phyloP scores from a whole-genome alignment of 2,329 filamentous ascomycete species.

The Whalleya microplaca region DNA sequence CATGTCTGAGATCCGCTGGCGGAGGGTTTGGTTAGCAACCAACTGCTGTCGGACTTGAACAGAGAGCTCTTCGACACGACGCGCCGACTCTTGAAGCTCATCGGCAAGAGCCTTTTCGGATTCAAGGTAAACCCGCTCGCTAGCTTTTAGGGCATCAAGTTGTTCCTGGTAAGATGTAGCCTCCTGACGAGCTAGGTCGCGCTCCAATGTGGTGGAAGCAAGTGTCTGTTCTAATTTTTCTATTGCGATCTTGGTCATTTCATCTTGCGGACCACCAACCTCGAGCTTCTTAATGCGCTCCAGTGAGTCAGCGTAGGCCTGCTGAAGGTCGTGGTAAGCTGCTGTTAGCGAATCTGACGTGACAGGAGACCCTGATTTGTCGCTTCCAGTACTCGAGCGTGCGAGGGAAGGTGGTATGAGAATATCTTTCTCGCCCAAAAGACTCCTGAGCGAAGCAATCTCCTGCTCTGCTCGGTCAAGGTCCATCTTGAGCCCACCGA shows the following conservation, averaged over 20 bases:
- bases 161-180: conserved; percentile 64
- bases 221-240: conserved; percentile 70
- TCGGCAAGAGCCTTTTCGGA: conserved; percentile 68
- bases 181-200: conserved; percentile 72
- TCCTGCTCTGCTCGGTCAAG: conserved; percentile 94
- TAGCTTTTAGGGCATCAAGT: conserved; percentile 59
- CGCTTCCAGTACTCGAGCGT: conserved; percentile 45
- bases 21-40: conserved; percentile 74
- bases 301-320: conserved; percentile 69
- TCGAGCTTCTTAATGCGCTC: conserved; percentile 70
- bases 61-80: conserved; percentile 78
- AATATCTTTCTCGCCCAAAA: conserved; percentile 84
- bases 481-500: conserved; percentile 91
- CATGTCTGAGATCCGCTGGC: conserved; percentile 75
- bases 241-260: conserved; percentile 65
- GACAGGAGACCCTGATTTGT: conserved; percentile 51
- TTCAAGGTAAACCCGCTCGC: conserved; percentile 59
- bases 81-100: conserved; percentile 74
- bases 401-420: conserved; percentile 66
- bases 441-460: conserved; percentile 76
- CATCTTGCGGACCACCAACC: conserved; percentile 51
- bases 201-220: conserved; percentile 69
- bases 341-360: conserved; percentile 73
- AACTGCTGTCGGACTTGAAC: conserved; percentile 80
- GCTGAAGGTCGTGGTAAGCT: conserved; percentile 76